A percentile compares a stretch with the other conserved stretches of the same genome.
Evolutionary conservation across 2,329 filamentous ascomycete genomes (phyloP).

Genomic region (Neurospora crassa): DNA sequence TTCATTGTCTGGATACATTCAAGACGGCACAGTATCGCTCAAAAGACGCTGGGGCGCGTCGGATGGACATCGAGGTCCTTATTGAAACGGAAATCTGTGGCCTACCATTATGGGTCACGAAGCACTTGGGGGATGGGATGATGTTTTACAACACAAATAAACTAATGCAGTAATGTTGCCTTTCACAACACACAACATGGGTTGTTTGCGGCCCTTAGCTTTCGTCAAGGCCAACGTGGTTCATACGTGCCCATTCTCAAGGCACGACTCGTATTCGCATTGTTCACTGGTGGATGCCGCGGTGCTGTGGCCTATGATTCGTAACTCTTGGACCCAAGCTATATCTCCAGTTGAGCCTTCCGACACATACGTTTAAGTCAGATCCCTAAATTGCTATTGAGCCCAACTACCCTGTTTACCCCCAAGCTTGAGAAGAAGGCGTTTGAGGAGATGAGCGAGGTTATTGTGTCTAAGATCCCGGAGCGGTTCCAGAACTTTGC

Average conservation of each 20-base stretch:
- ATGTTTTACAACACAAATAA: not conserved
- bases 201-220: not conserved
- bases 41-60: not conserved
- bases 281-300: not conserved
- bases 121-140: not conserved
- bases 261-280: not conserved
- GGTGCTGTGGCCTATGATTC: not conserved
- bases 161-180: not conserved
- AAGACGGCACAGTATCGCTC: not conserved
- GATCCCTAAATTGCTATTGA: constrained; percentile 23
- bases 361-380: not conserved
- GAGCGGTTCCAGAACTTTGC: constrained; percentile 23
- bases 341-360: not conserved
- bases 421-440: constrained; percentile 31
- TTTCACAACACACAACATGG: not conserved
- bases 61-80: not conserved
- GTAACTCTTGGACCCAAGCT: not conserved
- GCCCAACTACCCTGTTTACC: constrained; percentile 32
- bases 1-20: not conserved
- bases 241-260: not conserved
- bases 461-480: constrained; percentile 32
- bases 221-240: not conserved
- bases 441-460: constrained; percentile 27
- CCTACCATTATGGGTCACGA: not conserved
- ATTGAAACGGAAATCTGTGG: not conserved